Conservation (phyloP, 2,329 filamentous ascomycete genomes). For the Cytospora leucostoma region DNA sequence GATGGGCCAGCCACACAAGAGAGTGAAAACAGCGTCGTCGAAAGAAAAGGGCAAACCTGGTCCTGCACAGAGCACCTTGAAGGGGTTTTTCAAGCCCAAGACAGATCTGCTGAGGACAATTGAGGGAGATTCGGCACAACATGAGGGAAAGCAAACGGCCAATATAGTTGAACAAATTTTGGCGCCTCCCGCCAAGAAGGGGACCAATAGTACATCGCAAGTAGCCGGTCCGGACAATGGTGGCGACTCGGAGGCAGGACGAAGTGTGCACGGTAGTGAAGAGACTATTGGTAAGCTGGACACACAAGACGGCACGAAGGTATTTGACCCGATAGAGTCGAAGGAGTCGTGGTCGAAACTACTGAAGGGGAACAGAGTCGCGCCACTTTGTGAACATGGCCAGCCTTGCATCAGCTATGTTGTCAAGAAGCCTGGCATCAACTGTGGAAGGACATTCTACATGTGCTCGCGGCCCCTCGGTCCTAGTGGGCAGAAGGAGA, state of each 20-base stretch:
- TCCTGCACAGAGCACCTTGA: slow-evolving; percentile 59
- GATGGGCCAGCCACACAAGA: slow-evolving; percentile 44
- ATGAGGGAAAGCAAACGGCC: neutral
- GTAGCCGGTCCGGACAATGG: neutral
- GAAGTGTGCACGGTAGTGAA: neutral
- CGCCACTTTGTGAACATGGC: slow-evolving; percentile 82
- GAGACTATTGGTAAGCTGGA: neutral
- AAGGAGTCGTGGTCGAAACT: slow-evolving; percentile 87
- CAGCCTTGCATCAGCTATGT: slow-evolving; percentile 82
- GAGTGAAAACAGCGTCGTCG: slow-evolving; percentile 43
- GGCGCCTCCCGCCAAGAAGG: neutral
- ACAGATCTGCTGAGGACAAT: slow-evolving; percentile 11
- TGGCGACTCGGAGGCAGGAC: neutral
- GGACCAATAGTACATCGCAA: neutral
- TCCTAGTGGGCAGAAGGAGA: slow-evolving; percentile 82
- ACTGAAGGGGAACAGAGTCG: slow-evolving; percentile 66
- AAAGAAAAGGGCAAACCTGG: slow-evolving; percentile 26
- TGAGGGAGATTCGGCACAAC: neutral
- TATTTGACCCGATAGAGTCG: slow-evolving; percentile 68
- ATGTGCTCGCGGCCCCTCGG: slow-evolving; percentile 73
- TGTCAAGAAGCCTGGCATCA: slow-evolving; percentile 88
- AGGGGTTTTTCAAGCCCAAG: slow-evolving; percentile 77
- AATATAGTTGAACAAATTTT: neutral
- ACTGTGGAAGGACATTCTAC: slow-evolving; percentile 69
- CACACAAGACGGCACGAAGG: slow-evolving; percentile 38